Conservation (phyloP, 495 filamentous ascomycete species). For the Coniosporium apollinis region DNA sequence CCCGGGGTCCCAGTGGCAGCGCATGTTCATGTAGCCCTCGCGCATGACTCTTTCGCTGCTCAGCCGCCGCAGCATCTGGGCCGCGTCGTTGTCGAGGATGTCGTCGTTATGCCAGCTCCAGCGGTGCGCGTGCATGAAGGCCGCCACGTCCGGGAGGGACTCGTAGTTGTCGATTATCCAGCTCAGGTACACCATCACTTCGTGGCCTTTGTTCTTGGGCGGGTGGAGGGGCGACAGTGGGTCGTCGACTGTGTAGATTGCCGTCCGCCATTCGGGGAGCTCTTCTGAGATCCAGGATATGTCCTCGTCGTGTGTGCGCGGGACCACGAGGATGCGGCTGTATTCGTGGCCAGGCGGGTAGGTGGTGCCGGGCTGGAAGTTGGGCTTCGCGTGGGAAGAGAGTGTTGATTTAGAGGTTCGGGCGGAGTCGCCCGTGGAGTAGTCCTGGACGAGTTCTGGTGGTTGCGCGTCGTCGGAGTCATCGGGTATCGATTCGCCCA, state of each 20-base stretch:
- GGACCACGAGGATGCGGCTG: conserved; percentile 38
- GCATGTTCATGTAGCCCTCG: conserved; percentile 34
- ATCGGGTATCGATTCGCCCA: conserved; percentile 11
- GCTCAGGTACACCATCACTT: conserved; percentile 58
- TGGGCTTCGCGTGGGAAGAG: background rate
- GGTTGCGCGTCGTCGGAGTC: no score
- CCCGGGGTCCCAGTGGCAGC: conserved; percentile 34
- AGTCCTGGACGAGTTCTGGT: no score
- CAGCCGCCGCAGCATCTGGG: conserved; percentile 27
- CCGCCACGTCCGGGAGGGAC: conserved; percentile 43
- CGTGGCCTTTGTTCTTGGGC: conserved; percentile 58
- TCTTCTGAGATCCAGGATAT: conserved; percentile 42
- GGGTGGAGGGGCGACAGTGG: conserved; percentile 42
- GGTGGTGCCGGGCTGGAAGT: background rate
- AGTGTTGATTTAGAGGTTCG: no score
- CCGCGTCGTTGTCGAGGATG: conserved; percentile 26
- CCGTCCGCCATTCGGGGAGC: conserved; percentile 36
- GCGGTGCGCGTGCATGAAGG: conserved; percentile 56
- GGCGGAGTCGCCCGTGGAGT: no score
- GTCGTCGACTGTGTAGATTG: conserved; percentile 52
- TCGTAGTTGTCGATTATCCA: conserved; percentile 62
- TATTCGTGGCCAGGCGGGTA: conserved; percentile 20
- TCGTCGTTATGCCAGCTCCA: conserved; percentile 48
- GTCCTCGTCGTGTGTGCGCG: conserved; percentile 38
- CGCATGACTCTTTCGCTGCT: conserved; percentile 25